Conservation (phyloP, 306 rosid genomes). For the Casuarina cunninghamiana region DNA sequence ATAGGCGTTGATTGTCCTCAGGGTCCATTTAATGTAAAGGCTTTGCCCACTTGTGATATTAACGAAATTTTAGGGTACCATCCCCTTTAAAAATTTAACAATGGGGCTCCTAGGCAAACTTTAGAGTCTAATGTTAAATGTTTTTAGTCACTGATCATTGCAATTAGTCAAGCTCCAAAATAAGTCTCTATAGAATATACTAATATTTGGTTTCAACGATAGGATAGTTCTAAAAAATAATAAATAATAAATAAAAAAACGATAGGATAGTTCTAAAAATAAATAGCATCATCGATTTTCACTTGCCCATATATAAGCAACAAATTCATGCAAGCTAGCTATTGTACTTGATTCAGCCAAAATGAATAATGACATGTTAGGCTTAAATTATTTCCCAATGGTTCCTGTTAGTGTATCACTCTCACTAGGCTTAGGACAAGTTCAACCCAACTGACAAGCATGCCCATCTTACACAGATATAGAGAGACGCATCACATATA, state of each 20-base stretch:
- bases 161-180: background rate
- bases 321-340: background rate
- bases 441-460: no score
- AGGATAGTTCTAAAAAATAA: background rate
- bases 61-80: no score
- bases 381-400: background rate
- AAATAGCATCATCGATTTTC: background rate
- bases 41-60: no score
- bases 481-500: no score
- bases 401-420: background rate
- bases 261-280: background rate
- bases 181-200: background rate
- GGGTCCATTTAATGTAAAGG: no score
- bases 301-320: background rate
- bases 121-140: background rate
- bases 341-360: background rate
- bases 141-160: background rate
- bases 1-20: no score
- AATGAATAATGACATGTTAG: background rate
- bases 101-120: background rate
- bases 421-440: no score
- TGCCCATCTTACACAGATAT: no score
- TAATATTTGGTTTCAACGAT: background rate
- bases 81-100: no score
- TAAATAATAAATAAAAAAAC: no score